phyloP scores from a whole-genome alignment of 805 yeast genomes.

The Yarrowia bubula region DNA sequence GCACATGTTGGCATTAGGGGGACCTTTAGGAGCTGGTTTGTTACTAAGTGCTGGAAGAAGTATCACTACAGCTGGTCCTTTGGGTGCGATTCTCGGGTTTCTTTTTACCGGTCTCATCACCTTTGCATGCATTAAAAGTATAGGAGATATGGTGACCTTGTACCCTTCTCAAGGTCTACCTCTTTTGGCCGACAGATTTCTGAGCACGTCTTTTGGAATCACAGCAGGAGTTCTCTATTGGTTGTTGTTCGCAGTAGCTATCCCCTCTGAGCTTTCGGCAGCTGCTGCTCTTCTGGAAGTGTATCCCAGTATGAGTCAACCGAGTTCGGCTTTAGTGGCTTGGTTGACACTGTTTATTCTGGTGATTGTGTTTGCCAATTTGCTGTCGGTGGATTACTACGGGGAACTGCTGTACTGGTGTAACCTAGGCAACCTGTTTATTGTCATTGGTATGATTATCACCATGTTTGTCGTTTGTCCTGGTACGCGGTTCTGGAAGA shows the following conservation, averaged over 20 bases:
- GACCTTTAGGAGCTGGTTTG: slow-evolving; percentile 75
- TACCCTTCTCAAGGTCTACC: slow-evolving; percentile 76
- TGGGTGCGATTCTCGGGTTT: slow-evolving; percentile 71
- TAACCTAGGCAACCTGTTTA: slow-evolving; percentile 55
- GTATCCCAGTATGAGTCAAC: slow-evolving; percentile 55
- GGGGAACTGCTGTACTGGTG: slow-evolving; percentile 72
- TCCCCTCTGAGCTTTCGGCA: slow-evolving; percentile 80
- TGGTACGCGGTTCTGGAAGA: slow-evolving; percentile 51
- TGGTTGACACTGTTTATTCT: slow-evolving; percentile 62
- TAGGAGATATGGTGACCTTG: slow-evolving; percentile 78
- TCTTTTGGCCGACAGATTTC: slow-evolving; percentile 68
- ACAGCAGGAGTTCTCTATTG: slow-evolving; percentile 73
- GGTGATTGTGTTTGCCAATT: slow-evolving; percentile 49
- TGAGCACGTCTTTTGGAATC: slow-evolving; percentile 59
- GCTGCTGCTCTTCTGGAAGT: slow-evolving; percentile 73
- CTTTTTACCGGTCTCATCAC: slow-evolving; percentile 63
- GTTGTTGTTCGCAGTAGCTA: slow-evolving; percentile 65
- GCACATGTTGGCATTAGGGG: slow-evolving; percentile 77
- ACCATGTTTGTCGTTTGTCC: slow-evolving; percentile 63
- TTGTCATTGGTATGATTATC: slow-evolving; percentile 50
- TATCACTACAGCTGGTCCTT: slow-evolving; percentile 69
- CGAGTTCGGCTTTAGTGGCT: slow-evolving; percentile 57
- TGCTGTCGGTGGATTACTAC: slow-evolving; percentile 66
- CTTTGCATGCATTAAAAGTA: slow-evolving; percentile 64
- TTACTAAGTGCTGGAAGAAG: slow-evolving; percentile 71